These are phyloP conservation scores for Ceratocystis diversiconidia DNA, from an alignment of 2,329 filamentous ascomycete genomes.

Conservation along the genomic window DNA sequence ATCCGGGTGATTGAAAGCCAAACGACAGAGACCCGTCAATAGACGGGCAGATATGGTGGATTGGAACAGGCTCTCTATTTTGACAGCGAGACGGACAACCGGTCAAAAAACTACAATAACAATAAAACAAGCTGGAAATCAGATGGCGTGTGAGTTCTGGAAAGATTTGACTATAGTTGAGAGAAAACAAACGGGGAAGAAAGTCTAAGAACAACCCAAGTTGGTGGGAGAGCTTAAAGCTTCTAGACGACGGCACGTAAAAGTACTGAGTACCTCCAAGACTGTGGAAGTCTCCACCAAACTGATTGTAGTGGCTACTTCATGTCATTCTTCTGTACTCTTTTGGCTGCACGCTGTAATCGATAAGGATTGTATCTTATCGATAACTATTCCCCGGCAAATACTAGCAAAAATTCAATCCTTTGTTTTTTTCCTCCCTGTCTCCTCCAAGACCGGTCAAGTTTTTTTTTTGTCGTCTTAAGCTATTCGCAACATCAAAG, in stretches of 20 bases:
- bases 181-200: background rate
- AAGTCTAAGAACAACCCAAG: background rate
- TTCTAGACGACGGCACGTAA: no score
- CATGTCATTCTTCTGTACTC: background rate
- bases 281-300: background rate
- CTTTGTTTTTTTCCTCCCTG: background rate
- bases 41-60: background rate
- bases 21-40: background rate
- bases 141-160: background rate
- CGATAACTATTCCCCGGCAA: background rate
- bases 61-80: no score
- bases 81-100: no score
- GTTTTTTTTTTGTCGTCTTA: no score
- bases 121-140: background rate
- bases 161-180: background rate
- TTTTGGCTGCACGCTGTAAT: slow-evolving; percentile 21
- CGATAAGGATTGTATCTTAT: slow-evolving; percentile 10
- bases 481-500: background rate
- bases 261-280: no score
- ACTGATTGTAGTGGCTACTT: background rate
- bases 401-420: background rate
- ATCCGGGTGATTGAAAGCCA: background rate
- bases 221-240: background rate
- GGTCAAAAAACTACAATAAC: background rate
- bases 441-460: background rate